These are phyloP conservation scores for Apophysomyces elegans DNA, from an alignment of 371 early-diverging fungal species.

Conservation along the genomic window DNA sequence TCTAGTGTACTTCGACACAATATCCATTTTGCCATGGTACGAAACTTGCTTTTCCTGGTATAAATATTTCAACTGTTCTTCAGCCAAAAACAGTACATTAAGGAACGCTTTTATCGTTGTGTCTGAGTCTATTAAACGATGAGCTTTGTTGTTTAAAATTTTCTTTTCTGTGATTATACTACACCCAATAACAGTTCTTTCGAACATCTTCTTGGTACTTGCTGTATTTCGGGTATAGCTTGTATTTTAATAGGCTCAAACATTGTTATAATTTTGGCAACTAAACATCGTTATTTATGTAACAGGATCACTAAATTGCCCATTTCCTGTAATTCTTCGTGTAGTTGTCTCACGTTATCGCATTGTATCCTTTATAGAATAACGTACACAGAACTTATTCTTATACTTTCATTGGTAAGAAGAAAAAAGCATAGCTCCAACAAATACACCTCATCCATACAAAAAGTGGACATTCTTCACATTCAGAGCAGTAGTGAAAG, in stretches of 20 bases:
- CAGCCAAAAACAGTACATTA: slow-evolving; percentile 7
- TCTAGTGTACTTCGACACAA: slow-evolving; percentile 5
- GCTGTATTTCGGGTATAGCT: too few relatives aligned
- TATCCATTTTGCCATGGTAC: not conserved
- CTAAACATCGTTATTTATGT: not conserved
- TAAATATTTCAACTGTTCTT: not conserved
- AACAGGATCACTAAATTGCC: not conserved
- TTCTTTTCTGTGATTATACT: slow-evolving; percentile 1
- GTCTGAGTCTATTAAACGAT: slow-evolving; percentile 7
- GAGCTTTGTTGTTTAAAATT: not conserved
- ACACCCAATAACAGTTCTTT: not conserved
- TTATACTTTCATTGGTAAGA: not conserved
- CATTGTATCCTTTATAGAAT: slow-evolving; percentile 11
- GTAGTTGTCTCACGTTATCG: not conserved
- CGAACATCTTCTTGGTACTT: not conserved
- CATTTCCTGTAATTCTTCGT: slow-evolving; percentile 3
- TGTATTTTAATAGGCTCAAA: not conserved
- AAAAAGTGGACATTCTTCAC: not conserved
- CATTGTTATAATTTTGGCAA: not conserved
- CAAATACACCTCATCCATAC: not conserved
- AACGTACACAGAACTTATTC: slow-evolving; percentile 8
- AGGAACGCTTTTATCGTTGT: slow-evolving; percentile 8
- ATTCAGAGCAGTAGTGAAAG: too few relatives aligned
- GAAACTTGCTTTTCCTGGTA: slow-evolving; percentile 6
- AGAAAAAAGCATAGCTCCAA: not conserved